Conservation (phyloP, 2,329 filamentous ascomycete genomes). For the Cladosporium sp. region DNA sequence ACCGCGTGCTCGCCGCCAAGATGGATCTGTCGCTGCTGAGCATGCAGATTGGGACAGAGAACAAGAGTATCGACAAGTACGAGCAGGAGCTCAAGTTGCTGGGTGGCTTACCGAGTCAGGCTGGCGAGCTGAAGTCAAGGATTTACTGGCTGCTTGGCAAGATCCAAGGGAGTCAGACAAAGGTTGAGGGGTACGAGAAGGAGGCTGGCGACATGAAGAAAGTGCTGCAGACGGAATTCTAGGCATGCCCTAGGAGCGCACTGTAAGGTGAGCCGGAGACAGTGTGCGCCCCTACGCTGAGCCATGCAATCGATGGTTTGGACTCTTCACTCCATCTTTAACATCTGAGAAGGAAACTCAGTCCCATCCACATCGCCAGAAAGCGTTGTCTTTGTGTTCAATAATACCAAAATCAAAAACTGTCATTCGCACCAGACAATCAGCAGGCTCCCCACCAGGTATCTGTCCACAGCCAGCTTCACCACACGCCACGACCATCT, state of each 20-base stretch:
- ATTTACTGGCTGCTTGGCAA: slow-evolving; percentile 69
- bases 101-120: slow-evolving; percentile 64
- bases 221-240: slow-evolving; percentile 53
- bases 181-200: slow-evolving; percentile 66
- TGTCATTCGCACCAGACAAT: no score
- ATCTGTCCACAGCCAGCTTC: no score
- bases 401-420: no score
- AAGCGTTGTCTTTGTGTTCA: no score
- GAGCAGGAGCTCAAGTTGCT: slow-evolving; percentile 71
- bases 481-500: no score
- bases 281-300: no score
- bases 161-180: slow-evolving; percentile 65
- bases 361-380: no score
- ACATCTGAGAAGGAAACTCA: no score
- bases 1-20: slow-evolving; percentile 65
- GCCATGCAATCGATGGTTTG: no score
- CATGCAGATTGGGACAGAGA: slow-evolving; percentile 66
- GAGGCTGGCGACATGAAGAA: slow-evolving; percentile 69
- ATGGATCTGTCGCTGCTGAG: slow-evolving; percentile 62
- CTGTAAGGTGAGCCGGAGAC: no score
- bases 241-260: not conserved
- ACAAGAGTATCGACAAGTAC: slow-evolving; percentile 66
- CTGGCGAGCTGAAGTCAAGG: slow-evolving; percentile 59
- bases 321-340: no score
- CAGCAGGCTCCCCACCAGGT: no score